Evolutionary conservation across 495 filamentous ascomycete species (phyloP), one percentile per base, ranked within the genome.

Genomic region (Hypomontagnella monticulosa): DNA sequence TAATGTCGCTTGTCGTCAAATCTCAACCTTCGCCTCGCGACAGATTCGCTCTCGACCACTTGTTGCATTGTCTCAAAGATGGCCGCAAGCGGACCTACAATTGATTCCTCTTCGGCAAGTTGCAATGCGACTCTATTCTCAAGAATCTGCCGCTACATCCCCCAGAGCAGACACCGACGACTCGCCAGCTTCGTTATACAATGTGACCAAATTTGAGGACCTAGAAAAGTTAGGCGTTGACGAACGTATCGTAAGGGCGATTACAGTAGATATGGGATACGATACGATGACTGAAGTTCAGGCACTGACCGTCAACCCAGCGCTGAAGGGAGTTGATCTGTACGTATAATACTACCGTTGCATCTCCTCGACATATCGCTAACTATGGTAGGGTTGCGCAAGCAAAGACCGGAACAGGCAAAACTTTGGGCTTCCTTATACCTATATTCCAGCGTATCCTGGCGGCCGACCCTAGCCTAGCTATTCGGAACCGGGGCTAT

Each of bases 211-310:
- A 37, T 99, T 99, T 71, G 69, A 79, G 2, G 87, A 97, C 36
- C 79, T 99, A 27, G 75, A 74, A 20, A 78, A 81, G 3, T 75
- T 85, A 19, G 84, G 85, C 11, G 86, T 98, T 32, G 77, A 93
- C 67, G 63, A 73, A 4, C 79, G 76, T 33, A 76, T 98, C 44
- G 82, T 97, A 56, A 61, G 81, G 5, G 87, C 88, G 41, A 86
- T 98, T 67, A 91, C 87, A 0, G 61, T 84, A 18, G 82, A 85
- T 15, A 95, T 97, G 90, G 77, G 81, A 2, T 84, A 96, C 66
- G 83, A 89, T 18, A 89, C 83, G 37, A 97, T 99, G 94, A 98
- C 95, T 3, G 86, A 93, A 7, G 93, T 99, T n/a, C 95, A 99
- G 70, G 81, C 85, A 32, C 75, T 87, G 75, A 96, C 96, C 2